Base-by-base conservation (phyloP, 148 eudicot species). In the Camellia japonica region DNA sequence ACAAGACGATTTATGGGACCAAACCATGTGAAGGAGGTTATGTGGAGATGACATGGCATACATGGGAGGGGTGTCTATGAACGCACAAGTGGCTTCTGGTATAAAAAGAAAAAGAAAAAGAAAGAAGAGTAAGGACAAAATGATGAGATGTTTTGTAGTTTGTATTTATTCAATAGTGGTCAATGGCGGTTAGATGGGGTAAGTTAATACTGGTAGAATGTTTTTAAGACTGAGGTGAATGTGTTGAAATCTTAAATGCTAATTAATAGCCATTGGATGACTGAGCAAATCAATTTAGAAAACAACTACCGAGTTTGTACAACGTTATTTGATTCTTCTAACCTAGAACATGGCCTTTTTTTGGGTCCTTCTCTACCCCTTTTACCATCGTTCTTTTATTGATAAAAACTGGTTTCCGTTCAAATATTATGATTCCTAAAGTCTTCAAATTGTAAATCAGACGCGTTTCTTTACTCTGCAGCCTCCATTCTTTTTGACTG, bases 221-320 rank as follows among this genome's bases (percentile, higher is more conserved):
- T 18, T 46, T 16, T 64, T 61, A n/a, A 75, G 68, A 56, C 42
- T 61, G 69, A 12, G 78, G 43, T 11, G 10, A 42, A 74, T 55
- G 14, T 6, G 23, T 55, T 74, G 63, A 42, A 41, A 56, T 55
- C 10, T 55, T 7, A 55, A 38, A 74, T 74, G 6, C 64, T 38
- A 20, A 55, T 14, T 74, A 38, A 42, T 56, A 30, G 49, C 3
- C 30, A 11, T 59, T n/a, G 4, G 4, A 59, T n/a, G 7, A 59
- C 18, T 43, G 7, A 75, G 66, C 64, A 75, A 75, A 74, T 56
- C 77, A 60, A 38, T 6, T 74, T 42, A 14, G 47, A 14, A 42
- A 68, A 68, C 71, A 42, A 43, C 4, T 30, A 30, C 38, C n/a
- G 42, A 42, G 9, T 1, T 46, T 15, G 19, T 43, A 14, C 0